Base-by-base conservation (phyloP, 2,329 filamentous ascomycete genomes). In the Intubia oerlemansii region DNA sequence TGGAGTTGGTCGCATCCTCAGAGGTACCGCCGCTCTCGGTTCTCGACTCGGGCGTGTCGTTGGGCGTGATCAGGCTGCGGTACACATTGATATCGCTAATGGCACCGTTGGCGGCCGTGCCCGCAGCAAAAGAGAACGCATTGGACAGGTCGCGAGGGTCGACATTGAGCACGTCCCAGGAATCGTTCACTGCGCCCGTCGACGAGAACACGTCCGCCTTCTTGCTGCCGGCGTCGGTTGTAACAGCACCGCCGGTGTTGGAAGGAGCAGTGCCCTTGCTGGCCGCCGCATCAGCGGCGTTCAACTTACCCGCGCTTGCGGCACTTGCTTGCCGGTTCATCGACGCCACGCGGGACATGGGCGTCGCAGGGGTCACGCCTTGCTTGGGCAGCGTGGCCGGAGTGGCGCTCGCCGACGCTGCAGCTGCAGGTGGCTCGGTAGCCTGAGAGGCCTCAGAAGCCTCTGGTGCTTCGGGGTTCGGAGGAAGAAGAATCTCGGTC, bases 31-130 rank as follows among this genome's bases (percentile, higher is more conserved):
- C 58, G 38, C 58, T 60, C 32, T 72, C 66, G 43, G 70, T 68
- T 44, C 55, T 64, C 3, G 66, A 72, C 38, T 71, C 67, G 1
- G 67, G 68, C 7, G 68, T 73, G 41, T 72, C 65, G 34, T 69
- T 66, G 1, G 66, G 66, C 15, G 66, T 66, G 32, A 62, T 48
- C 1, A 60, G 56, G 31, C 33, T 37, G 13, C 59, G 57, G 39
- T 66, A 68, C 7, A 62, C 48, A 30, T 47, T 53, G 42, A 62
- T 55, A 35, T 71, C 62, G 10, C 54, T 53, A 31, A 66, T 57
- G 3, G 60, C 52, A 12, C 57, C 64, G 8, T 49, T 48, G 19
- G 49, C 52, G 9, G 42, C 50, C 32, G 39, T n/a, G 41, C 37
- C 59, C 56, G 5, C 59, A 45, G 3, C 45, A 26, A n/a, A n/a